phyloP scores from a whole-genome alignment of 202 grass and related monocot genomes.

The Zoysia matrella region DNA sequence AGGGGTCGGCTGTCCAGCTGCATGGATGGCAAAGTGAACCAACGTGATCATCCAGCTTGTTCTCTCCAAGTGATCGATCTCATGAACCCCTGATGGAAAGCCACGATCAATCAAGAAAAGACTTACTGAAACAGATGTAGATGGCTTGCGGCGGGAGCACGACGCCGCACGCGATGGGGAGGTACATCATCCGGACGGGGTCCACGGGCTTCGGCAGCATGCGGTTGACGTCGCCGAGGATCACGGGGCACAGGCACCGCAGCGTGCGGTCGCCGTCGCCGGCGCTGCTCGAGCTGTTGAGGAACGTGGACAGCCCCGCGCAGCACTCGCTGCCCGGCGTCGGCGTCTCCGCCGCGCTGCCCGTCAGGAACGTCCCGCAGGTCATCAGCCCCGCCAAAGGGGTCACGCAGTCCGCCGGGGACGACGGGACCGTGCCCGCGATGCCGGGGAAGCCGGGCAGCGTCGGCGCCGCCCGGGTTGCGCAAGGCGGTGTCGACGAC shows the following conservation, averaged over 20 bases:
- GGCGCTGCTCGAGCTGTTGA: slow-evolving; percentile 41
- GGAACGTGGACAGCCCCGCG: slow-evolving; percentile 37
- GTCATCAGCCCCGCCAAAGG: slow-evolving; percentile 53
- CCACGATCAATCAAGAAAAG: too few relatives aligned
- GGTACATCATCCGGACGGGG: slow-evolving; percentile 58
- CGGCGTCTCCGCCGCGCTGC: slow-evolving; percentile 42
- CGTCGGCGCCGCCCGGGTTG: too few relatives aligned
- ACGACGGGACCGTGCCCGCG: not conserved
- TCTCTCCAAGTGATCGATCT: not conserved
- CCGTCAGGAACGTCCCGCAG: slow-evolving; percentile 57
- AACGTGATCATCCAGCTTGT: not conserved
- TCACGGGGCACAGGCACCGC: slow-evolving; percentile 55
- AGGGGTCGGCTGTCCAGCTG: slow-evolving; percentile 49
- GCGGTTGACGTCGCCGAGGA: slow-evolving; percentile 52
- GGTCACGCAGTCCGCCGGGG: slow-evolving; percentile 55
- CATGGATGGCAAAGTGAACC: not conserved
- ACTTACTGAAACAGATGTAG: slow-evolving; percentile 55
- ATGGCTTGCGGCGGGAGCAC: slow-evolving; percentile 53
- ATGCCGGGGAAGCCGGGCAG: slow-evolving; percentile 45
- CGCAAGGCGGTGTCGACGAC: too few relatives aligned
- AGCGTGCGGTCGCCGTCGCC: slow-evolving; percentile 39
- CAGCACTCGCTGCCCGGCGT: slow-evolving; percentile 59
- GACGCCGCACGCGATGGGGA: slow-evolving; percentile 54
- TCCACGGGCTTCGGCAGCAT: slow-evolving; percentile 2
- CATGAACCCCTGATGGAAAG: not conserved